phyloP scores from a whole-genome alignment of 805 yeast species.

The Grigorovia yakushimaensis region DNA sequence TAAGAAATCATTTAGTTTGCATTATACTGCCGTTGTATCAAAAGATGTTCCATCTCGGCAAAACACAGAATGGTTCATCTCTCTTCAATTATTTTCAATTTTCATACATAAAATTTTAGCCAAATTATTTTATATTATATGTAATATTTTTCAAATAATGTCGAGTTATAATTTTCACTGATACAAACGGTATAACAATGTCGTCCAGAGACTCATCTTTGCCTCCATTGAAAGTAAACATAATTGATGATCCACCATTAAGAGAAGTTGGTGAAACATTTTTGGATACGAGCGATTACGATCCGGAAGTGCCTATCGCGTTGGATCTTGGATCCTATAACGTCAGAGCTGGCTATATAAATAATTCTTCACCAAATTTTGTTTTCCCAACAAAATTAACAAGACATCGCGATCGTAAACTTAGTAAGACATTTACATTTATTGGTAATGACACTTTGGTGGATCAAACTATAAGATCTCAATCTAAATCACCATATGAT shows the following conservation, averaged over 20 bases:
- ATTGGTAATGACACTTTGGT: constrained; percentile 75
- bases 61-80: too few species aligned
- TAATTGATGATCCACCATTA: constrained; percentile 23
- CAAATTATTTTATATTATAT: too few species aligned
- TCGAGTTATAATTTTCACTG: background rate
- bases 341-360: constrained; percentile 51
- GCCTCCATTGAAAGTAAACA: constrained; percentile 19
- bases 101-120: too few species aligned
- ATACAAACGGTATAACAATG: background rate
- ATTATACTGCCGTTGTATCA: too few species aligned
- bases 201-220: constrained; percentile 23
- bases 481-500: constrained; percentile 74
- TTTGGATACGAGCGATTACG: constrained; percentile 21
- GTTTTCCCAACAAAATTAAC: constrained; percentile 62
- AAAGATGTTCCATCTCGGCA: too few species aligned
- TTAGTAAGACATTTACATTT: constrained; percentile 50
- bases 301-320: constrained; percentile 56
- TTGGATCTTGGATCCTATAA: constrained; percentile 72
- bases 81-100: too few species aligned
- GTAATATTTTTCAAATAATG: background rate
- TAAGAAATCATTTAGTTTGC: too few species aligned
- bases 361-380: constrained; percentile 39
- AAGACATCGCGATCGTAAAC: constrained; percentile 67
- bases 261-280: constrained; percentile 26
- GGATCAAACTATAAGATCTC: constrained; percentile 60